phyloP scores from a whole-genome alignment of 2,329 filamentous ascomycete genomes.

The Diaporthe longicolla region DNA sequence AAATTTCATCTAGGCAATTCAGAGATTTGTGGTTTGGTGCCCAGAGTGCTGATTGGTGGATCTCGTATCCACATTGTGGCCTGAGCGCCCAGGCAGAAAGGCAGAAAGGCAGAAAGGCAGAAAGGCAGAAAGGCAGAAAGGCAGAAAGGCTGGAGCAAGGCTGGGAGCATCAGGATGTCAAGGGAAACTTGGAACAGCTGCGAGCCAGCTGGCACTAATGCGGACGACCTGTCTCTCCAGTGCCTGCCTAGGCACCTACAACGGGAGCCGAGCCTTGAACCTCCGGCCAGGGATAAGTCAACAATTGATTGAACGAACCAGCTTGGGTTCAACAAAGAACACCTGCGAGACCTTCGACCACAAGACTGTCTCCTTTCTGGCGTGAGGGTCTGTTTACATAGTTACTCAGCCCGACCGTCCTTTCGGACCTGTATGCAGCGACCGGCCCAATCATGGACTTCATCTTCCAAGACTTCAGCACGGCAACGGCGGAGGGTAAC shows the following conservation, averaged over 20 bases:
- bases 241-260: no score
- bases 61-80: constrained; percentile 43
- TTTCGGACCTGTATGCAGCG: not conserved
- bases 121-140: no score
- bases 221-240: no score
- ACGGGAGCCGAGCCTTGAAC: no score
- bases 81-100: constrained; percentile 10
- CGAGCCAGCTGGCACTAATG: not conserved
- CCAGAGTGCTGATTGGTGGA: constrained; percentile 37
- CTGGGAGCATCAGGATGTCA: not conserved
- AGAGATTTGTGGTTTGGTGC: constrained; percentile 42
- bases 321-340: constrained; percentile 8
- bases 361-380: not conserved
- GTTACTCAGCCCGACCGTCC: not conserved
- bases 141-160: no score
- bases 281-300: constrained; percentile 8
- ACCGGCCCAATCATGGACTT: constrained; percentile 72
- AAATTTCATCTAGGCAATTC: constrained; percentile 41
- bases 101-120: no score
- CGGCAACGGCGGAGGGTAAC: constrained; percentile 74
- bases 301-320: constrained; percentile 11
- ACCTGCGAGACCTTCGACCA: not conserved
- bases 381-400: not conserved
- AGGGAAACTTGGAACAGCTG: not conserved
- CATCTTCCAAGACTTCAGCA: constrained; percentile 80